Evolutionary conservation across 495 filamentous ascomycete genomes (phyloP).

Genomic region (Thermochaetoides thermophila): DNA sequence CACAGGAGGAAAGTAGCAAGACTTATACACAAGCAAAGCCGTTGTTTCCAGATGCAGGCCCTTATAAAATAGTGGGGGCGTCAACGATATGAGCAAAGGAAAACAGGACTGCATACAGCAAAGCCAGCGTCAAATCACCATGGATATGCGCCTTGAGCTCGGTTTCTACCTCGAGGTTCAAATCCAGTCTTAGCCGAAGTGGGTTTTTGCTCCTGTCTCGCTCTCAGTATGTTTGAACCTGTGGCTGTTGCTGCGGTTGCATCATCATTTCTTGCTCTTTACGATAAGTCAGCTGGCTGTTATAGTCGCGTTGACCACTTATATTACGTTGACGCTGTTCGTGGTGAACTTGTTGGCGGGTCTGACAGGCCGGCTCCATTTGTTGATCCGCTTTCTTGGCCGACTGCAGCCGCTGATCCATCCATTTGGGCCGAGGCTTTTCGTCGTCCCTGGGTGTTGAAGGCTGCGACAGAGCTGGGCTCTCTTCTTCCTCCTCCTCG

Average conservation of each 20-base stretch:
- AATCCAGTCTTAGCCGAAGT: slow-evolving; percentile 59
- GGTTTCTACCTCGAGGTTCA: slow-evolving; percentile 82
- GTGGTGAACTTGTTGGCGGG: slow-evolving; percentile 5
- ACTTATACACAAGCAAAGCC: too few relatives aligned
- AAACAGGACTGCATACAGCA: slow-evolving; percentile 47
- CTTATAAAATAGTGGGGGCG: neutral
- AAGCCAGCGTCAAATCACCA: slow-evolving; percentile 70
- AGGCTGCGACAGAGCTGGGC: slow-evolving; percentile 16
- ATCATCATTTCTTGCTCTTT: slow-evolving; percentile 12
- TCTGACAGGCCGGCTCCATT: slow-evolving; percentile 2
- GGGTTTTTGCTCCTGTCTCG: slow-evolving; percentile 48
- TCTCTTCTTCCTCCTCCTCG: slow-evolving; percentile 13
- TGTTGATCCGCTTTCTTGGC: slow-evolving; percentile 9
- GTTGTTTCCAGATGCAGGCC: too few relatives aligned
- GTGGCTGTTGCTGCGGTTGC: too few relatives aligned
- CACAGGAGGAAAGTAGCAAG: too few relatives aligned
- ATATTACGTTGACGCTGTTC: slow-evolving; percentile 13
- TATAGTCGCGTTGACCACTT: too few relatives aligned
- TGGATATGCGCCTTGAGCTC: slow-evolving; percentile 86
- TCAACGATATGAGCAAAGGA: neutral
- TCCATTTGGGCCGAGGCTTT: slow-evolving; percentile 22
- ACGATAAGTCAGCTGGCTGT: slow-evolving; percentile 14
- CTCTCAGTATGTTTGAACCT: slow-evolving; percentile 18
- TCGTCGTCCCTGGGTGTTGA: slow-evolving; percentile 20
- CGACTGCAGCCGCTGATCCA: slow-evolving; percentile 13